A percentile compares a stretch with the other conserved stretches of the same genome.
Conservation (phyloP, 345 rosid genomes). For the Citrus australasica region DNA sequence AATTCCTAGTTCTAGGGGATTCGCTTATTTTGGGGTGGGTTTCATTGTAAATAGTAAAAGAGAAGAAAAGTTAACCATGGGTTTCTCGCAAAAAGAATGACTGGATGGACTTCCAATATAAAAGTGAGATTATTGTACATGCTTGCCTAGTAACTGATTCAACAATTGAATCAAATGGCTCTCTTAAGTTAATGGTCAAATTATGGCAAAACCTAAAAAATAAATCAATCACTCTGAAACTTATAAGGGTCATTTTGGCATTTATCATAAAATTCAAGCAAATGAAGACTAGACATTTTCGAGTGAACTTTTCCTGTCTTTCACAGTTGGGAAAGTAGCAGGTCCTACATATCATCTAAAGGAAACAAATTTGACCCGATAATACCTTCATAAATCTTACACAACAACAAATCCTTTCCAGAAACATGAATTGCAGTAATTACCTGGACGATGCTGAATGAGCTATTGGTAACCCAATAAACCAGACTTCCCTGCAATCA, state of each 20-base stretch:
- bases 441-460: conserved; percentile 75
- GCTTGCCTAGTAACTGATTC: background rate
- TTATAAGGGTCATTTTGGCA: background rate
- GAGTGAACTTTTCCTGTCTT: background rate
- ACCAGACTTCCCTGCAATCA: conserved; percentile 76
- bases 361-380: background rate
- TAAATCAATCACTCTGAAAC: background rate
- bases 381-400: background rate
- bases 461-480: conserved; percentile 84
- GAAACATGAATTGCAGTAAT: conserved; percentile 9
- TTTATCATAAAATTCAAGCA: background rate
- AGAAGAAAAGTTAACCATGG: too few relatives aligned
- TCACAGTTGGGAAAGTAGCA: background rate
- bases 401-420: background rate
- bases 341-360: background rate
- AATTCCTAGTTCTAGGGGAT: too few relatives aligned
- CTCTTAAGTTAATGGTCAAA: background rate
- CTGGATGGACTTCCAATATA: too few relatives aligned
- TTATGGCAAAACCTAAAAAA: background rate
- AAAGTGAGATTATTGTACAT: too few relatives aligned
- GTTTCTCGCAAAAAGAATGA: too few relatives aligned
- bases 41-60: too few relatives aligned
- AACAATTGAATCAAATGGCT: background rate
- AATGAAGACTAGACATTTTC: background rate
- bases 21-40: too few relatives aligned